Conservation (phyloP, 106 monocot species). For the Apostasia ramifera region DNA sequence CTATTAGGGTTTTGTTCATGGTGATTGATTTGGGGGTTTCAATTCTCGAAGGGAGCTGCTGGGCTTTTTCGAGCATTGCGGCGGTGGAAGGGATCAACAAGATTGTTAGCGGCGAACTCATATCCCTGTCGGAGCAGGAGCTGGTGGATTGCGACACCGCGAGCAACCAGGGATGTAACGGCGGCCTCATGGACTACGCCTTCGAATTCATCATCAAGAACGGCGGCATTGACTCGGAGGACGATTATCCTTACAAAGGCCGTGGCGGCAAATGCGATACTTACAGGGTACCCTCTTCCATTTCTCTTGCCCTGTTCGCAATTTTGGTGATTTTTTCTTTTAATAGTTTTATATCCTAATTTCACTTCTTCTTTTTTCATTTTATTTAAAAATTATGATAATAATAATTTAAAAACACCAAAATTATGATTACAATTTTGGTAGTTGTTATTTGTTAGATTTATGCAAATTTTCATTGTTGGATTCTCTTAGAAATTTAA, state of each 20-base stretch:
- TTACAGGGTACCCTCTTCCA: conserved; percentile 14
- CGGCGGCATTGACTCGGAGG: conserved; percentile 63
- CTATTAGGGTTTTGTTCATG: neutral
- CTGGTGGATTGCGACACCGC: conserved; percentile 63
- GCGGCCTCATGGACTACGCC: conserved; percentile 68
- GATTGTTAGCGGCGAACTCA: conserved; percentile 46
- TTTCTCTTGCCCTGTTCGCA: neutral
- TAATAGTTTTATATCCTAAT: too few relatives aligned
- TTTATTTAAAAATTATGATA: too few relatives aligned
- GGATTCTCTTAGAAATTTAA: too few relatives aligned
- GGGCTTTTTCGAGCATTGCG: conserved; percentile 67
- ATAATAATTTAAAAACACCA: too few relatives aligned
- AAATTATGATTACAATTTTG: too few relatives aligned
- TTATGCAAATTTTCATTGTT: too few relatives aligned
- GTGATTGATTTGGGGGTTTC: neutral
- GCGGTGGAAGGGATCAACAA: conserved; percentile 71
- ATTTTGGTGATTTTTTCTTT: too few relatives aligned
- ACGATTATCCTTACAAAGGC: conserved; percentile 56
- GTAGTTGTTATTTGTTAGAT: too few relatives aligned
- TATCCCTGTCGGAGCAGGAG: conserved; percentile 62
- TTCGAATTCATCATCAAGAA: conserved; percentile 68
- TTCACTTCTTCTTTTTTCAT: too few relatives aligned
- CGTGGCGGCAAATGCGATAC: conserved; percentile 22
- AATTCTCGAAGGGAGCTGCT: conserved; percentile 54
- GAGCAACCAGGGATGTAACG: conserved; percentile 63